Evolutionary conservation across 2,329 filamentous ascomycete species (phyloP), one percentile per base, ranked within the genome.

Genomic region (Rhynchosporium graminicola): DNA sequence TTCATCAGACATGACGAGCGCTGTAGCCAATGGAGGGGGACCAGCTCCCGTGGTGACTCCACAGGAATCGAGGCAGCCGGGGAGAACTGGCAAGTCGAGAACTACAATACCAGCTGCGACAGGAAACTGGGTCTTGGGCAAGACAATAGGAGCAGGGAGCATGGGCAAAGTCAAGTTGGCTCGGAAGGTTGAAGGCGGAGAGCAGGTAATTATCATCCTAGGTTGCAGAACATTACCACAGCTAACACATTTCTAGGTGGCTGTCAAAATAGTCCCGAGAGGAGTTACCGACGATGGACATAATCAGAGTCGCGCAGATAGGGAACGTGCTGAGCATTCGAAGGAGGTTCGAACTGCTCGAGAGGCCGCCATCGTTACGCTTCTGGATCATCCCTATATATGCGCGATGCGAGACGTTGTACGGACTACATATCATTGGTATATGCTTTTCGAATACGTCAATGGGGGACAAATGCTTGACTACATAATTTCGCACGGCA

Each of bases 91-190:
- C 63, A 83, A 83, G 69, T 82, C 85, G 60, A 82, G 86, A 71
- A 97, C 94, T 12, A 94, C 91, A 46, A 96, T 99, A 74, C 91
- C 90, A 57, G 92, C 93, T 3, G 87, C 90, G 52, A 92, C 93
- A 12, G 95, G 95, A 62, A 92, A 93, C 80, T 99, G 94, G 92
- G 87, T 92, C 61, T 81, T 99, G 58, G 94, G 94, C 63, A 98
- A 98, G 81, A 98, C 95, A 3, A 95, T 99, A 72, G 95, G 95
- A 64, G 92, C 93, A 59, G 95, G 95, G 57, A 98, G 94, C 76
- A 99, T 99, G 95, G 95, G 95, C 68, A 98, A 98, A 77, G 95
- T 99, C 66, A 98, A 98, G 79, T 81, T 99, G 69, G 95, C 95
- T 29, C 91, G 91, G 71, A 96, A 96, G 77, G 84, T 89, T 69